These are phyloP conservation scores for Asterophora lycoperdoides DNA, from an alignment of 768 basidiomycete species.

Conservation along the genomic window DNA sequence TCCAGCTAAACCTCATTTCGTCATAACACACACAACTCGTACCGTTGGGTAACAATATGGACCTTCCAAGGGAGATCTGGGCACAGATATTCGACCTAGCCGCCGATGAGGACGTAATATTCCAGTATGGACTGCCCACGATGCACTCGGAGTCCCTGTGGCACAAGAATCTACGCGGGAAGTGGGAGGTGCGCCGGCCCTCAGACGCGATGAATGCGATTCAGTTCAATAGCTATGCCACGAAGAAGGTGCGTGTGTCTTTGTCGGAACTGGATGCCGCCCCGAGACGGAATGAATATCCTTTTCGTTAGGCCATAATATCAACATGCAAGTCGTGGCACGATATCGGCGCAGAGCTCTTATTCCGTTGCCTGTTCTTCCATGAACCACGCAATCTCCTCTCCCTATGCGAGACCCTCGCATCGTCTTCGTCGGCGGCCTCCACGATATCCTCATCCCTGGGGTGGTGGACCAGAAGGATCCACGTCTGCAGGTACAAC, in stretches of 20 bases:
- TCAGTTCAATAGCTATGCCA: constrained; percentile 58
- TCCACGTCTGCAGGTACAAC: constrained; percentile 60
- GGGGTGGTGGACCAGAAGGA: constrained; percentile 69
- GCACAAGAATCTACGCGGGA: constrained; percentile 45
- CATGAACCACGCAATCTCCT: constrained; percentile 53
- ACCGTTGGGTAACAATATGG: constrained; percentile 17
- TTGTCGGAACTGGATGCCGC: background rate
- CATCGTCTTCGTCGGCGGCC: constrained; percentile 34
- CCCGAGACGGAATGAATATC: constrained; percentile 1
- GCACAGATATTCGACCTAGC: constrained; percentile 67
- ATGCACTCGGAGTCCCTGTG: constrained; percentile 62
- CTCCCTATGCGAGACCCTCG: constrained; percentile 47
- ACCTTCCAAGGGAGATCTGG: constrained; percentile 69
- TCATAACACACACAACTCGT: background rate
- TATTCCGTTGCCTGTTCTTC: constrained; percentile 69
- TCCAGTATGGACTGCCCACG: constrained; percentile 57
- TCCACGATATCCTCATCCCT: constrained; percentile 41
- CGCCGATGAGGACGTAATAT: constrained; percentile 65
- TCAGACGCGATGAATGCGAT: constrained; percentile 53
- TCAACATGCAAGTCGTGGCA: constrained; percentile 65
- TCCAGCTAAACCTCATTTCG: background rate
- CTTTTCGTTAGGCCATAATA: constrained; percentile 59
- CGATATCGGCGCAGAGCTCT: constrained; percentile 55
- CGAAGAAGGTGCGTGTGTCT: constrained; percentile 52
- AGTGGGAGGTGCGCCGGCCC: constrained; percentile 60